A percentile compares a stretch with the other conserved stretches of the same genome.
These are phyloP conservation scores for Leptodermis oblonga DNA, from an alignment of 257 asterid species.

Conservation along the genomic window DNA sequence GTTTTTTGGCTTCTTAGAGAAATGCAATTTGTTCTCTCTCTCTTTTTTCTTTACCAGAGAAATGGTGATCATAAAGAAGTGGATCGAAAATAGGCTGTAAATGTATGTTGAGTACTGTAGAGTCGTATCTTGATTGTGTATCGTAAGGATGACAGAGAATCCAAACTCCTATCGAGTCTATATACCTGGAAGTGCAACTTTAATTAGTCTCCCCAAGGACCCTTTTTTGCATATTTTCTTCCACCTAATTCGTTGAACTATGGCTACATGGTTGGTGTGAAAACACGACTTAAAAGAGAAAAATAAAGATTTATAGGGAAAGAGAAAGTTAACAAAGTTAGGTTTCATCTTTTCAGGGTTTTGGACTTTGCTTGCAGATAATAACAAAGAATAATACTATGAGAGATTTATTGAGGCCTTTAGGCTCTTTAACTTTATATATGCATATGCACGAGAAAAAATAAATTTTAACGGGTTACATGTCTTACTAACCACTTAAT, in stretches of 20 bases:
- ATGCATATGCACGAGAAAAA: slow-evolving; percentile 20
- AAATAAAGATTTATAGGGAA: slow-evolving; percentile 8
- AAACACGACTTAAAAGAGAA: slow-evolving; percentile 32
- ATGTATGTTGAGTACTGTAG: background rate
- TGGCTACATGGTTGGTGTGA: slow-evolving; percentile 29
- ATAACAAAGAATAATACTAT: slow-evolving; percentile 39
- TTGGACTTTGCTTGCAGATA: slow-evolving; percentile 48
- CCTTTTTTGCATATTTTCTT: background rate
- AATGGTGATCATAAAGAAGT: slow-evolving; percentile 6
- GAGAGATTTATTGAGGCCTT: background rate
- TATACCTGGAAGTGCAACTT: slow-evolving; percentile 6
- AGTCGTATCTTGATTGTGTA: no score
- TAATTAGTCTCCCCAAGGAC: background rate
- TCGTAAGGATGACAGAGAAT: no score
- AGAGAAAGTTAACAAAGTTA: slow-evolving; percentile 28
- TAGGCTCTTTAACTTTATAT: slow-evolving; percentile 16
- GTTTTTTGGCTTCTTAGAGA: background rate
- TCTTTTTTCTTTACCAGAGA: background rate
- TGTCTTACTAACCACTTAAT: no score
- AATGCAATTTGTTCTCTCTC: background rate
- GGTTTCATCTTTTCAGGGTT: slow-evolving; percentile 29
- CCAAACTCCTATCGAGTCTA: no score
- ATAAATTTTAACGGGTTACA: background rate
- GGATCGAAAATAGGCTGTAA: slow-evolving; percentile 13
- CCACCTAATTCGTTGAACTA: slow-evolving; percentile 37